phyloP scores from a whole-genome alignment of 306 rosid species.

The Luffa aegyptiaca region DNA sequence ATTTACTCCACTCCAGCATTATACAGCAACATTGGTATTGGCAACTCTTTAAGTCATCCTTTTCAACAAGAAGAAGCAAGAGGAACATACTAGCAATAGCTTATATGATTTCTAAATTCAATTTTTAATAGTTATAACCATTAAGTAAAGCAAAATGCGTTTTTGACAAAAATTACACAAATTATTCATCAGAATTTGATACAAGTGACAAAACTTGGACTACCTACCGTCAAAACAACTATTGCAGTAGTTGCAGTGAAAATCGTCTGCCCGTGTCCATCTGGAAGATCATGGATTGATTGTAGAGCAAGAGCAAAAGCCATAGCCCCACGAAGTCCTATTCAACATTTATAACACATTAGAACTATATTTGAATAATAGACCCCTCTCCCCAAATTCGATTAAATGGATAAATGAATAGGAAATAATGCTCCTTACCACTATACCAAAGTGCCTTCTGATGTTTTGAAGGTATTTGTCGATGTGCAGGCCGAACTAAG shows the following conservation, averaged over 20 bases:
- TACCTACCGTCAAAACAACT: slow-evolving; percentile 86
- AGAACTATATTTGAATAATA: not conserved
- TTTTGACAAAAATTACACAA: not conserved
- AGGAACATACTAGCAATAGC: not conserved
- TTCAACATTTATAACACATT: slow-evolving; percentile 2
- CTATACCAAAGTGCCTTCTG: slow-evolving; percentile 97
- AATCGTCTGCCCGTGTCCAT: slow-evolving; percentile 97
- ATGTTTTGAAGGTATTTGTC: slow-evolving; percentile 70
- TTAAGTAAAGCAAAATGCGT: not conserved
- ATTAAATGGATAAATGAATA: not conserved
- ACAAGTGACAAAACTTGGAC: slow-evolving; percentile 8
- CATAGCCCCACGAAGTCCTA: slow-evolving; percentile 99
- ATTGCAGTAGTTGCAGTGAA: slow-evolving; percentile 98
- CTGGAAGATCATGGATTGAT: slow-evolving; percentile 97
- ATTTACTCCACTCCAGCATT: not conserved
- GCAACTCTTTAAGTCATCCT: not conserved
- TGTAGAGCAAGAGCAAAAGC: slow-evolving; percentile 98
- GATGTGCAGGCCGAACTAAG: slow-evolving; percentile 67
- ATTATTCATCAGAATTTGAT: not conserved
- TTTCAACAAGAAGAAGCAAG: not conserved
- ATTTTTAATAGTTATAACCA: not conserved
- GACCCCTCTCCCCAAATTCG: not conserved
- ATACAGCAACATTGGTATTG: not conserved
- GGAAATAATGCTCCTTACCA: slow-evolving; percentile 45
- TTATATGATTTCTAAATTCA: not conserved